Evolutionary conservation across 2,329 filamentous ascomycete genomes (phyloP).

Genomic region (Arthrinium puccinioides): DNA sequence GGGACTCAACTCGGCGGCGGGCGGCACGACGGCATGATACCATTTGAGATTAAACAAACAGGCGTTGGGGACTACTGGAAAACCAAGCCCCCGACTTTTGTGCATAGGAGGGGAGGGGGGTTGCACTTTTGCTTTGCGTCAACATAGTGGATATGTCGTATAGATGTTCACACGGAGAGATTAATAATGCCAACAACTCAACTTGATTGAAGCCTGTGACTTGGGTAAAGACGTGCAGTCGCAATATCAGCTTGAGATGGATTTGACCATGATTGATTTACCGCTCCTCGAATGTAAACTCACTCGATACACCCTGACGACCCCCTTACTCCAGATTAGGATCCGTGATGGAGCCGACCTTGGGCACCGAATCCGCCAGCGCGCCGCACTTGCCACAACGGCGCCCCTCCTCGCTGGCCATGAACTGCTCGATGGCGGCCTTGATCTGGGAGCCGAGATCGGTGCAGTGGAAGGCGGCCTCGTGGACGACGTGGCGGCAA

Average conservation of each 20-base stretch:
- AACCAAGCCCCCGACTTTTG: background rate
- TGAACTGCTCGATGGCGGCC: constrained; percentile 77
- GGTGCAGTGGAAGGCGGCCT: constrained; percentile 80
- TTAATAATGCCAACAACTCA: no score
- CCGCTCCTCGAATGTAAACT: no score
- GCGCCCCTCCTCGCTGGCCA: constrained; percentile 53
- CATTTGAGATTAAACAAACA: background rate
- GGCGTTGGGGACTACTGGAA: background rate
- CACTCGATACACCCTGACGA: no score
- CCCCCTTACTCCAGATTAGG: constrained; percentile 42
- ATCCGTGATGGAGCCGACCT: constrained; percentile 49
- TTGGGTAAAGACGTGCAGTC: no score
- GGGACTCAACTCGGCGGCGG: background rate
- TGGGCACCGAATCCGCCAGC: constrained; percentile 65
- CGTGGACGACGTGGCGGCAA: constrained; percentile 70
- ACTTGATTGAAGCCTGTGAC: no score
- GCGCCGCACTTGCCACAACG: constrained; percentile 71
- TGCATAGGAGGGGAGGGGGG: no score
- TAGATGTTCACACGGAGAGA: no score
- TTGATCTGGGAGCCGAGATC: constrained; percentile 95
- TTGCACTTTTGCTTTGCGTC: no score
- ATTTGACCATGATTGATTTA: no score
- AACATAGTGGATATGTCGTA: no score
- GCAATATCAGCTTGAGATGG: no score
- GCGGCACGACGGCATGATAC: background rate